phyloP scores from a whole-genome alignment of 306 rosid species.

The Erythrophleum fordii region DNA sequence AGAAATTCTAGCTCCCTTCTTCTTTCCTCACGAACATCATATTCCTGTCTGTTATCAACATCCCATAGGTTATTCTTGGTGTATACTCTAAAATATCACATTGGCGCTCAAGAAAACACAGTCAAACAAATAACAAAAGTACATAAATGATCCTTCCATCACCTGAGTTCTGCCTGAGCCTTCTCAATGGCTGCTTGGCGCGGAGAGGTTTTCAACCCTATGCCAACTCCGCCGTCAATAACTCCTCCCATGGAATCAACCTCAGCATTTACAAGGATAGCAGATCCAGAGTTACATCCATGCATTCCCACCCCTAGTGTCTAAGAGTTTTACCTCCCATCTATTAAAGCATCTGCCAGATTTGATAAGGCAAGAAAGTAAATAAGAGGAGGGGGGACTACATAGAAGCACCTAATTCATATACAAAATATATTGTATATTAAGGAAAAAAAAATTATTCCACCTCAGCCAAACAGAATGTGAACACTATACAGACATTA shows the following conservation, averaged over 20 bases:
- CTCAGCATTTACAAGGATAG: conserved; percentile 98
- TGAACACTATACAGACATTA: background rate
- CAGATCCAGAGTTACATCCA: conserved; percentile 82
- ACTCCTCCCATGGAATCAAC: conserved; percentile 99
- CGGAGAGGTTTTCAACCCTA: conserved; percentile 96
- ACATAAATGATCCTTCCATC: conserved; percentile 33
- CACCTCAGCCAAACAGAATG: conserved; percentile 9
- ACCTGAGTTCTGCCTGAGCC: conserved; percentile 98
- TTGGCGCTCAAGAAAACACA: conserved; percentile 19
- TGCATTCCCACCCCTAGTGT: conserved; percentile 78
- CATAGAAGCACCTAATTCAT: background rate
- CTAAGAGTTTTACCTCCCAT: conserved; percentile 63
- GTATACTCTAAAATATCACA: conserved; percentile 9
- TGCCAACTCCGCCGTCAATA: conserved; percentile 93
- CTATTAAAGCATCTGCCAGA: conserved; percentile 45
- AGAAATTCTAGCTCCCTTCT: conserved; percentile 96
- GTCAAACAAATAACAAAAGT: conserved; percentile 35
- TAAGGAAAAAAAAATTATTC: conserved; percentile 3
- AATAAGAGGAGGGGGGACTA: conserved; percentile 25
- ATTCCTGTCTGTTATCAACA: conserved; percentile 85
- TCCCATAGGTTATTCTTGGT: conserved; percentile 32
- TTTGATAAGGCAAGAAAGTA: conserved; percentile 15
- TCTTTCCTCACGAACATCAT: conserved; percentile 91
- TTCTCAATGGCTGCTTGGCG: conserved; percentile 88
- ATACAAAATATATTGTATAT: background rate